Conservation (phyloP, 768 basidiomycete species). For the Panaeolus papilionaceus region DNA sequence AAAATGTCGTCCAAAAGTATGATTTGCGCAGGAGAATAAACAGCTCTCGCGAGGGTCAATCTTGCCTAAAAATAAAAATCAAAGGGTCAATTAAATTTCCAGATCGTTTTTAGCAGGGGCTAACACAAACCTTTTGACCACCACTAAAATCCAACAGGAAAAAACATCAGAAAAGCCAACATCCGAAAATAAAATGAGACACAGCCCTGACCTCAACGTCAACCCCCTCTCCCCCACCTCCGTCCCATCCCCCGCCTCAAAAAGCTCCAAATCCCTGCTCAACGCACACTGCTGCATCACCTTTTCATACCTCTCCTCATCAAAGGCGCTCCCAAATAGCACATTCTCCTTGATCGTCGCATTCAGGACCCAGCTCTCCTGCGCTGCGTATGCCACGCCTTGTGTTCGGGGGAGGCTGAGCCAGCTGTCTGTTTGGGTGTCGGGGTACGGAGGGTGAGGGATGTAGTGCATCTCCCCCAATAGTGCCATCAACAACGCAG, state of each 20-base stretch:
- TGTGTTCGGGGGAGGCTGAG: constrained; percentile 67
- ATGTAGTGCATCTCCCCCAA: constrained; percentile 69
- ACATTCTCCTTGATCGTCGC: constrained; percentile 83
- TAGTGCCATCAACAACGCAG: constrained; percentile 66
- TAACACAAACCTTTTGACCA: constrained; percentile 45
- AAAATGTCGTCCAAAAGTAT: constrained; percentile 78
- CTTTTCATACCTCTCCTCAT: constrained; percentile 78
- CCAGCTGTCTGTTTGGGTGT: constrained; percentile 51
- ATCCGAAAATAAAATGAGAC: neutral
- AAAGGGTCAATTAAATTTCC: neutral
- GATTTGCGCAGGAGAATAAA: constrained; percentile 56
- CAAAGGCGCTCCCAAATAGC: constrained; percentile 74
- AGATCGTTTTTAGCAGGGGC: no score
- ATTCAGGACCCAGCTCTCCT: constrained; percentile 85
- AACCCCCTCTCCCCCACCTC: constrained; percentile 75
- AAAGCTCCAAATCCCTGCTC: constrained; percentile 70
- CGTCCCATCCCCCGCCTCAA: constrained; percentile 67
- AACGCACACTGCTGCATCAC: constrained; percentile 76
- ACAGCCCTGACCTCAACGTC: constrained; percentile 42
- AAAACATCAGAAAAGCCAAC: neutral
- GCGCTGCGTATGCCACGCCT: constrained; percentile 79
- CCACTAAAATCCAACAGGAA: constrained; percentile 38
- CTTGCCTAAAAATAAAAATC: constrained; percentile 37
- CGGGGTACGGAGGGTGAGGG: no score
- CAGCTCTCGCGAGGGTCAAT: constrained; percentile 46